These are phyloP conservation scores for Suillus plorans DNA, from an alignment of 768 basidiomycete genomes.

Conservation along the genomic window DNA sequence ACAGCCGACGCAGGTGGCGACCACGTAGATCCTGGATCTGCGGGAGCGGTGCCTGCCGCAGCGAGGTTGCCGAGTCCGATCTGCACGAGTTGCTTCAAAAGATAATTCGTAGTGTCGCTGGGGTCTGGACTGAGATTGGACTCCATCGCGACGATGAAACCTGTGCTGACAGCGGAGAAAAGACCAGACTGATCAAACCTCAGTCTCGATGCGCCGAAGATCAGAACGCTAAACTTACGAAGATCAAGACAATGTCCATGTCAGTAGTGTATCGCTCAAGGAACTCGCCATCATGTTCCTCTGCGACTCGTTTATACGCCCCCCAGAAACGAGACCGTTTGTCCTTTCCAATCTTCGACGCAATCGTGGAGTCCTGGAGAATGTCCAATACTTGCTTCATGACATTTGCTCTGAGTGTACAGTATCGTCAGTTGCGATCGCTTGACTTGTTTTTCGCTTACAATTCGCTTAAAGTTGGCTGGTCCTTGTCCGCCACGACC, in stretches of 20 bases:
- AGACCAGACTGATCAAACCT: constrained; percentile 11
- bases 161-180: constrained; percentile 14
- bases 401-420: background rate
- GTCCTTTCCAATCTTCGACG: background rate
- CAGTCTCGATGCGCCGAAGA: background rate
- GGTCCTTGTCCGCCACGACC: background rate
- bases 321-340: constrained; percentile 13
- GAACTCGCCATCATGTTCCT: constrained; percentile 16
- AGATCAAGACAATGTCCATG: constrained; percentile 22
- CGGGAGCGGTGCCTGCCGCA: background rate
- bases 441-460: background rate
- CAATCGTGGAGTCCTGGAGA: background rate
- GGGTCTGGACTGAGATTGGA: constrained; percentile 11
- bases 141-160: constrained; percentile 13
- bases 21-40: background rate
- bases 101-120: constrained; percentile 12
- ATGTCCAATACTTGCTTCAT: background rate
- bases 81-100: constrained; percentile 12
- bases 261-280: constrained; percentile 16
- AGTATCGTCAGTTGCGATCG: background rate
- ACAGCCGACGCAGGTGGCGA: background rate
- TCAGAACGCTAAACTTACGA: constrained; percentile 12
- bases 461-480: background rate
- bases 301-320: constrained; percentile 13
- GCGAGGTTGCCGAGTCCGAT: constrained; percentile 5